Evolutionary conservation across 306 rosid species (phyloP).

Genomic region (Albizia julibrissin): DNA sequence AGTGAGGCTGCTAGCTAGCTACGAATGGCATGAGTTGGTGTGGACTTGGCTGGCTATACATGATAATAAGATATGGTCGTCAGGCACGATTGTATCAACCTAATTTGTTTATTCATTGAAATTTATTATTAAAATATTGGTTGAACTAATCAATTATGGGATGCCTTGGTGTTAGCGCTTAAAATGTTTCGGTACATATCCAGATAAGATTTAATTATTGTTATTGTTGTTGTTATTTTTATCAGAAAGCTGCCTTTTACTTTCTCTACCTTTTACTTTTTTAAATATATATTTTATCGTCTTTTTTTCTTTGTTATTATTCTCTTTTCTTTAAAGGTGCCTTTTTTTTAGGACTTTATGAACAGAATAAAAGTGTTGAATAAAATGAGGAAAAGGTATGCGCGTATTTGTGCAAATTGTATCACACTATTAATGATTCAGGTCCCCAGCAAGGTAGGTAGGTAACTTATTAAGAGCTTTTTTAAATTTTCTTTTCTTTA

Average conservation of each 20-base stretch:
- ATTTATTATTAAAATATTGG: slow-evolving; percentile 22
- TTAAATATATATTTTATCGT: not conserved
- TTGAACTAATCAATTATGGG: slow-evolving; percentile 39
- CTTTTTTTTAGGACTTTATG: not conserved
- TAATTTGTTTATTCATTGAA: not conserved
- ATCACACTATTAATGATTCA: slow-evolving; percentile 23
- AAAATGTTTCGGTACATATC: slow-evolving; percentile 24
- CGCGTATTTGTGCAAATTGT: slow-evolving; percentile 7
- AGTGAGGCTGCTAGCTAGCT: slow-evolving; percentile 14
- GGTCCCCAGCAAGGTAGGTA: not conserved
- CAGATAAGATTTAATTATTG: not conserved
- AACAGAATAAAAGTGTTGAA: not conserved
- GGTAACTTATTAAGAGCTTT: not conserved
- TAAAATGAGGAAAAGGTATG: not conserved
- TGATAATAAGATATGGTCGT: not conserved
- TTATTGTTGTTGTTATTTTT: not conserved
- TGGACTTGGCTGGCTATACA: slow-evolving; percentile 46
- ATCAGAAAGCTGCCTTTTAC: slow-evolving; percentile 3
- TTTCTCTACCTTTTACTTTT: not conserved
- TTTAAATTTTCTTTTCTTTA: no score
- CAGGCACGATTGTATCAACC: slow-evolving; percentile 8
- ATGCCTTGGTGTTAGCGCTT: not conserved
- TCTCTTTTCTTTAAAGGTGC: not conserved
- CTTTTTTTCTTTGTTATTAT: not conserved
- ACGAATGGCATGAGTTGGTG: slow-evolving; percentile 49